Conservation (phyloP, 257 asterid genomes). For the Lantana camara region DNA sequence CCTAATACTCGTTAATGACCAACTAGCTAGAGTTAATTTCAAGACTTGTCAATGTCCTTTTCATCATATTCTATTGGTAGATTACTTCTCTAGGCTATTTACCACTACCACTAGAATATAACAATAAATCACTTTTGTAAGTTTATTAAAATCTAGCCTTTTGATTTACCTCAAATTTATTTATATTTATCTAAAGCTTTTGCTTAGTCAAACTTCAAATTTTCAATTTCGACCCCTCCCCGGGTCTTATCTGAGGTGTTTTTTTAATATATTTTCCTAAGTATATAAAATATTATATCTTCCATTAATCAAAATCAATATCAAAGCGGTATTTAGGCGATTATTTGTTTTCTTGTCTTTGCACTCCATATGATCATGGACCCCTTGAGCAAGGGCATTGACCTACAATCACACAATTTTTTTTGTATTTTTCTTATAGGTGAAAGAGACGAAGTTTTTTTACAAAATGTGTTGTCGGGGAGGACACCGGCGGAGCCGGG, state of each 20-base stretch:
- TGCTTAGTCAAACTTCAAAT: conserved; percentile 22
- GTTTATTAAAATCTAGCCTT: neutral
- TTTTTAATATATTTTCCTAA: too few relatives aligned
- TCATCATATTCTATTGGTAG: conserved; percentile 18
- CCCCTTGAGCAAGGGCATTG: neutral
- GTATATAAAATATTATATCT: neutral
- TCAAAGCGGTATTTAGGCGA: neutral
- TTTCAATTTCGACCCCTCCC: neutral
- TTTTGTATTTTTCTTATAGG: neutral
- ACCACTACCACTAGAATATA: neutral
- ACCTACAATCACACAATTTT: neutral
- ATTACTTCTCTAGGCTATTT: conserved; percentile 5
- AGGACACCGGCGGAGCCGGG: too few relatives aligned
- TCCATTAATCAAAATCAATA: neutral
- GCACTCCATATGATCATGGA: conserved; percentile 9
- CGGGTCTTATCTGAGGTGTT: neutral
- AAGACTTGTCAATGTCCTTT: conserved; percentile 23
- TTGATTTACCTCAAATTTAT: neutral
- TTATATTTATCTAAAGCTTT: neutral
- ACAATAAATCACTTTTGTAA: too few relatives aligned
- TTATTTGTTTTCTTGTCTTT: conserved; percentile 12
- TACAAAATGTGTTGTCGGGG: neutral
- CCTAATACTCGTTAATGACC: neutral
- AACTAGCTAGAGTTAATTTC: conserved; percentile 20
- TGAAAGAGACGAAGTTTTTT: neutral